These are phyloP conservation scores for Fusarium sacchari DNA, from an alignment of 2,329 filamentous ascomycete species.

Conservation along the genomic window DNA sequence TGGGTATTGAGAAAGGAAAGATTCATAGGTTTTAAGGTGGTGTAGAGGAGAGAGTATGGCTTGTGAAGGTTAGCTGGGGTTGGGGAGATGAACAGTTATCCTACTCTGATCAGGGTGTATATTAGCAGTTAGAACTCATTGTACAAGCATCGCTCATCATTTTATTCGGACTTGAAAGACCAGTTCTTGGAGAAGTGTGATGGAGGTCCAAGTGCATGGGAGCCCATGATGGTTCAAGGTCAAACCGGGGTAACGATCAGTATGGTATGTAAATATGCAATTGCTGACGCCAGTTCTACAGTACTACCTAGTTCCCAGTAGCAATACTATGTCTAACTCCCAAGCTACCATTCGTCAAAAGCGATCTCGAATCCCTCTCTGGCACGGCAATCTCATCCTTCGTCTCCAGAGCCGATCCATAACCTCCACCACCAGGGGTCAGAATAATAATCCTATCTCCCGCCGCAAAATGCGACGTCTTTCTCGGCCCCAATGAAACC, in stretches of 20 bases:
- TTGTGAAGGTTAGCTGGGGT: accelerated
- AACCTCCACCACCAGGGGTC: slow-evolving; percentile 44
- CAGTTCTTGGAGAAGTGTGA: accelerated
- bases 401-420: slow-evolving; percentile 4
- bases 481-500: slow-evolving; percentile 37
- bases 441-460: slow-evolving; percentile 42
- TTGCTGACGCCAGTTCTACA: neutral
- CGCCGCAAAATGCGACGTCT: slow-evolving; percentile 33
- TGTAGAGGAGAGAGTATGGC: accelerated
- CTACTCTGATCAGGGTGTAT: neutral
- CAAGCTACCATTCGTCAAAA: slow-evolving; percentile 34
- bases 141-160: neutral
- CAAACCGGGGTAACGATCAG: neutral
- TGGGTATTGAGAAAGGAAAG: slow-evolving; percentile 68
- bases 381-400: neutral
- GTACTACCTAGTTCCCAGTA: slow-evolving; percentile 20
- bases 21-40: slow-evolving; percentile 65
- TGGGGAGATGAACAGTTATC: neutral
- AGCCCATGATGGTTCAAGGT: neutral
- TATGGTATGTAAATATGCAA: neutral
- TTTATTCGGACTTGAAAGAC: accelerated
- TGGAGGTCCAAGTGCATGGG: neutral
- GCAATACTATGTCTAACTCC: slow-evolving; percentile 35
- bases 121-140: neutral
- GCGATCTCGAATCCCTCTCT: slow-evolving; percentile 15